Conservation (phyloP, 768 basidiomycete species). For the Xerocomus spinulosus region DNA sequence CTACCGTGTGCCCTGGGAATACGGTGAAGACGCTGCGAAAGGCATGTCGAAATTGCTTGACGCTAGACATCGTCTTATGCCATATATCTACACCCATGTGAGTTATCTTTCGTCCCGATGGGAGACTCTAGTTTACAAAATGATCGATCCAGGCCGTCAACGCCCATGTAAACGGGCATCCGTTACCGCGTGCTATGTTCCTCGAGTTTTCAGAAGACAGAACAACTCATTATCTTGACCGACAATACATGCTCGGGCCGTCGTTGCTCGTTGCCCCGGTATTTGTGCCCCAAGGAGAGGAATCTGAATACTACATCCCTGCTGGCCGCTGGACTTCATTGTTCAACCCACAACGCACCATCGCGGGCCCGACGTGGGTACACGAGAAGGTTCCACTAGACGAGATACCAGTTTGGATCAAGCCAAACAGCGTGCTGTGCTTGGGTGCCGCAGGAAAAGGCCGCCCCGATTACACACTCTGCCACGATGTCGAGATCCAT, state of each 20-base stretch:
- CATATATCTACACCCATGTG: conserved; percentile 60
- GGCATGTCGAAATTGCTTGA: conserved; percentile 60
- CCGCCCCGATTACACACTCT: conserved; percentile 41
- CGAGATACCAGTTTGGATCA: conserved; percentile 64
- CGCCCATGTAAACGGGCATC: conserved; percentile 49
- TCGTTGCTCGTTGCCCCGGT: conserved; percentile 61
- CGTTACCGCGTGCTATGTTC: conserved; percentile 63
- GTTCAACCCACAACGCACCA: conserved; percentile 49
- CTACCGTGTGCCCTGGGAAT: conserved; percentile 76
- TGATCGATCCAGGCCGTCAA: conserved; percentile 42
- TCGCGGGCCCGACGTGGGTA: conserved; percentile 60
- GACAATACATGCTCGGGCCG: conserved; percentile 57
- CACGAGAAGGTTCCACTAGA: conserved; percentile 58
- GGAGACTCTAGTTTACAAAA: not conserved
- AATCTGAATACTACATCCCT: conserved; percentile 57
- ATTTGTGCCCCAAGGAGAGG: conserved; percentile 49
- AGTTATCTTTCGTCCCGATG: conserved; percentile 11
- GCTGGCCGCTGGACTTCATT: conserved; percentile 59
- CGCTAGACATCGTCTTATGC: conserved; percentile 69
- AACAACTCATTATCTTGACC: conserved; percentile 55
- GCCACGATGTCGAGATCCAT: conserved; percentile 41
- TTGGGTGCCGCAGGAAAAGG: conserved; percentile 38
- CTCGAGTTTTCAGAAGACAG: conserved; percentile 57
- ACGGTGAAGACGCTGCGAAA: conserved; percentile 63
- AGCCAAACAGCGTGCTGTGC: conserved; percentile 49